These are phyloP conservation scores for Mangifera indica DNA, from an alignment of 345 rosid genomes.

Conservation along the genomic window DNA sequence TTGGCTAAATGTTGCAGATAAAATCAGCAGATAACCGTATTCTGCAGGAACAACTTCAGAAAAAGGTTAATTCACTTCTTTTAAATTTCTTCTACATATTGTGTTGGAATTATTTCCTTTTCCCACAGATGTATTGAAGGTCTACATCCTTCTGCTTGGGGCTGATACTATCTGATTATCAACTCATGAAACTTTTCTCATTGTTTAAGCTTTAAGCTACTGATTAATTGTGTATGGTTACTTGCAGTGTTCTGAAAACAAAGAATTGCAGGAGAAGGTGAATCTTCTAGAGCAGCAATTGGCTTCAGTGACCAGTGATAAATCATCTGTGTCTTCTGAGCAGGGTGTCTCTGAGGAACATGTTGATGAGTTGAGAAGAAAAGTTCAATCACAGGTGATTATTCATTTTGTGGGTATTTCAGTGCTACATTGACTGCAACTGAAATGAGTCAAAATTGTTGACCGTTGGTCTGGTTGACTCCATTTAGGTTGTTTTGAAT, in stretches of 20 bases:
- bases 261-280: constrained; percentile 77
- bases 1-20: constrained; percentile 52
- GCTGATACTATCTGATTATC: constrained; percentile 4
- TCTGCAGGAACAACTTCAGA: constrained; percentile 93
- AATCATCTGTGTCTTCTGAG: constrained; percentile 40
- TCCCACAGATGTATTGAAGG: background rate
- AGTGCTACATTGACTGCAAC: background rate
- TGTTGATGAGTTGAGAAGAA: constrained; percentile 67
- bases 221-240: constrained; percentile 10
- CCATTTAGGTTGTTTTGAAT: background rate
- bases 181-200: constrained; percentile 6
- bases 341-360: constrained; percentile 45
- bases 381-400: constrained; percentile 76
- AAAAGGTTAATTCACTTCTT: constrained; percentile 50
- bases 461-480: background rate
- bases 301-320: constrained; percentile 53
- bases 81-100: constrained; percentile 8
- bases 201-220: constrained; percentile 10
- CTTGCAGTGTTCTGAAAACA: constrained; percentile 76
- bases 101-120: constrained; percentile 6
- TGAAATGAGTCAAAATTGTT: background rate
- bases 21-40: constrained; percentile 96
- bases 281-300: constrained; percentile 62
- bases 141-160: constrained; percentile 3
- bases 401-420: constrained; percentile 15